These are phyloP conservation scores for Sherardia arvensis DNA, from an alignment of 257 asterid genomes.

Conservation along the genomic window DNA sequence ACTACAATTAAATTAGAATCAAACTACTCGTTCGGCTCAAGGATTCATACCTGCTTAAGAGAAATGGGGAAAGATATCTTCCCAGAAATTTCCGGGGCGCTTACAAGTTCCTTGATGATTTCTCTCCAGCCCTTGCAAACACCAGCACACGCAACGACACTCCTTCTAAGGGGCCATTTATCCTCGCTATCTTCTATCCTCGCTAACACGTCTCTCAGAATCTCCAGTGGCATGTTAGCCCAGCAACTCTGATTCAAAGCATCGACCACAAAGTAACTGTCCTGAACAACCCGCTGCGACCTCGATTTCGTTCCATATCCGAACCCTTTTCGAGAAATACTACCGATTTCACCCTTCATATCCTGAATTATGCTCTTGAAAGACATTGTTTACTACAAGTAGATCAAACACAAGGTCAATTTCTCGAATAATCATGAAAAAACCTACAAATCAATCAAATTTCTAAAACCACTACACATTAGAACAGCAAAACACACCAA, in stretches of 20 bases:
- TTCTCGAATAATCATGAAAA: background rate
- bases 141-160: slow-evolving; percentile 92
- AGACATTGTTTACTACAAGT: slow-evolving; percentile 19
- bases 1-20: background rate
- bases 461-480: background rate
- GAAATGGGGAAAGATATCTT: slow-evolving; percentile 83
- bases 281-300: slow-evolving; percentile 39
- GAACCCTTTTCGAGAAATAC: slow-evolving; percentile 40
- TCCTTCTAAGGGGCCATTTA: slow-evolving; percentile 64
- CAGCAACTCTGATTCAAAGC: slow-evolving; percentile 88
- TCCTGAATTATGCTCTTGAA: slow-evolving; percentile 35
- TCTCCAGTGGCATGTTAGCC: slow-evolving; percentile 93
- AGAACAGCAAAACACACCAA: background rate
- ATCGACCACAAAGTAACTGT: slow-evolving; percentile 40
- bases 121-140: slow-evolving; percentile 98
- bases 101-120: slow-evolving; percentile 66
- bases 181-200: slow-evolving; percentile 70
- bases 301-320: slow-evolving; percentile 25
- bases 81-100: slow-evolving; percentile 52
- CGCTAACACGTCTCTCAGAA: slow-evolving; percentile 75
- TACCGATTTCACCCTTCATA: slow-evolving; percentile 32
- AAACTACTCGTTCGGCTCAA: background rate
- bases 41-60: slow-evolving; percentile 64
- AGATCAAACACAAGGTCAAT: background rate
- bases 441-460: background rate